Percentiles rank a stretch among this genome's conserved stretches.
phyloP scores from a whole-genome alignment of 1,139 yeast genomes.

The Sugiyamaella sp. region DNA sequence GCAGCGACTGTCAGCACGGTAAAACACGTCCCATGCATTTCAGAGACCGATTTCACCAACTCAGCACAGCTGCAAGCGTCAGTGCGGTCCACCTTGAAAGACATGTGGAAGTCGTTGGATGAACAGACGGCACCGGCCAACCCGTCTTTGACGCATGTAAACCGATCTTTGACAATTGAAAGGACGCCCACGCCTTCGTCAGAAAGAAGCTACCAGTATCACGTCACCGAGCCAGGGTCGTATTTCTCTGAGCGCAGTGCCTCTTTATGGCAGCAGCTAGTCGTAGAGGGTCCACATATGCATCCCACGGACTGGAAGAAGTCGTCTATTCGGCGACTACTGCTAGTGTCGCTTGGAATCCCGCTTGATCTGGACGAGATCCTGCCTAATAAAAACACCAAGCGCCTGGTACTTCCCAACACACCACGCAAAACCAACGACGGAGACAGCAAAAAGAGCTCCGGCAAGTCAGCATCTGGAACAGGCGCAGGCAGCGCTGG shows the following conservation, averaged over 20 bases:
- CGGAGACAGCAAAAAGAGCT: constrained; percentile 1
- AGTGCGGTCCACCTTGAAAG: constrained; percentile 26
- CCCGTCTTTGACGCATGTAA: neutral
- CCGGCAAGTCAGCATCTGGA: neutral
- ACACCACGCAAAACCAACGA: constrained; percentile 9
- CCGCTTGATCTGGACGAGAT: constrained; percentile 62
- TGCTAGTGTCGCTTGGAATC: constrained; percentile 59
- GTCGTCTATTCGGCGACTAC: constrained; percentile 58
- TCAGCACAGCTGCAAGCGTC: constrained; percentile 34
- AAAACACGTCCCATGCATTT: constrained; percentile 19
- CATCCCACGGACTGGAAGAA: constrained; percentile 55
- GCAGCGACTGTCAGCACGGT: neutral
- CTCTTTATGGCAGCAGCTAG: constrained; percentile 43
- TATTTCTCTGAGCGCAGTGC: constrained; percentile 39
- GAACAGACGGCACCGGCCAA: constrained; percentile 6
- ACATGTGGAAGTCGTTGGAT: constrained; percentile 8
- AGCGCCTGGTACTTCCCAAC: constrained; percentile 38
- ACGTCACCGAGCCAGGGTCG: constrained; percentile 22
- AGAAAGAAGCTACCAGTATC: neutral
- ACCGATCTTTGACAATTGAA: neutral
- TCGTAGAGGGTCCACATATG: constrained; percentile 33
- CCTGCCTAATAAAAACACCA: constrained; percentile 40
- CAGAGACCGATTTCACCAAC: constrained; percentile 33
- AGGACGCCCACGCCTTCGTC: constrained; percentile 4
- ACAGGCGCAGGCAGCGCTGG: neutral